Evolutionary conservation across 805 yeast genomes (phyloP).

Genomic region (Jamesozyma piceae): DNA sequence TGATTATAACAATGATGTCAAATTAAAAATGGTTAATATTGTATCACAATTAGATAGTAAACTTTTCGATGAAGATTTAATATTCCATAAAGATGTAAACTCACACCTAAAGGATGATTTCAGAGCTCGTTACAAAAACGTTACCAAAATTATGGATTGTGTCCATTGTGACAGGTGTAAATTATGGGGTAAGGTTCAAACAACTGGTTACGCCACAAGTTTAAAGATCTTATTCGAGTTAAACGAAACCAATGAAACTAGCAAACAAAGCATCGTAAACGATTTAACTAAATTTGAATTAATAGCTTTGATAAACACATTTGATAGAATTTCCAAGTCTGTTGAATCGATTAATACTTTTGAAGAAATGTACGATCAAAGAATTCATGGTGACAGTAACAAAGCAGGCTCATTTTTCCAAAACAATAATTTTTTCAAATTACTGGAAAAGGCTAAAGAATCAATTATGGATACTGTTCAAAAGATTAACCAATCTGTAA

Average conservation of each 20-base stretch:
- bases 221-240: conserved; percentile 80
- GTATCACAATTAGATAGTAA: conserved; percentile 29
- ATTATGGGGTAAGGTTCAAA: conserved; percentile 96
- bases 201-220: conserved; percentile 96
- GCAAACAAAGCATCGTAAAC: conserved; percentile 41
- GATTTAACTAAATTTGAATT: conserved; percentile 70
- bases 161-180: conserved; percentile 97
- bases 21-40: conserved; percentile 35
- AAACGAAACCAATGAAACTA: conserved; percentile 37
- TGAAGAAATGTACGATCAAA: conserved; percentile 42
- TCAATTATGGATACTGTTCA: conserved; percentile 10
- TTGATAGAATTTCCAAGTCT: conserved; percentile 80
- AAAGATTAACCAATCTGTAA: conserved; percentile 19
- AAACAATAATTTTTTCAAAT: conserved; percentile 26
- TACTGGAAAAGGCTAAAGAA: conserved; percentile 24
- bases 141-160: conserved; percentile 91
- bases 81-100: conserved; percentile 39
- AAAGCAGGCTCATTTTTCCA: conserved; percentile 19
- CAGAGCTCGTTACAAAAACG: conserved; percentile 75
- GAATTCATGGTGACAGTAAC: conserved; percentile 15
- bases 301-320: conserved; percentile 84
- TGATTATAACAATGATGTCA: conserved; percentile 37
- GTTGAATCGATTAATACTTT: conserved; percentile 66
- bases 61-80: conserved; percentile 43
- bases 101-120: conserved; percentile 70